phyloP scores from a whole-genome alignment of 495 filamentous ascomycete genomes.

The Tetracladium setigerum region DNA sequence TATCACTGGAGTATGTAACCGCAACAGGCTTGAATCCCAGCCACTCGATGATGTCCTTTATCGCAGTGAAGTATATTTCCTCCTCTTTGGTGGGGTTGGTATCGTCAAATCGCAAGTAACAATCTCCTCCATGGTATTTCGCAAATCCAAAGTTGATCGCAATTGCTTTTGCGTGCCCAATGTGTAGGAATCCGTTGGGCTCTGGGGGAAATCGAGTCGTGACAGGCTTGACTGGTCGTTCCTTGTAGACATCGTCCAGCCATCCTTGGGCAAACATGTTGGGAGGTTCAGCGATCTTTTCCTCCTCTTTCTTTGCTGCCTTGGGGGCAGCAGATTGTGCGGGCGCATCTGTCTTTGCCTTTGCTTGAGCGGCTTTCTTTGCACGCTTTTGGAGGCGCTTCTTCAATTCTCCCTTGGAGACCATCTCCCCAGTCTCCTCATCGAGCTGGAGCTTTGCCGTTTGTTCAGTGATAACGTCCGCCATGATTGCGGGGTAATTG shows the following conservation, averaged over 20 bases:
- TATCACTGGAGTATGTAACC: constrained; percentile 70
- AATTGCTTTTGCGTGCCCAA: constrained; percentile 96
- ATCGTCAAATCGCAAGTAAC: constrained; percentile 49
- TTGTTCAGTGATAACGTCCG: constrained; percentile 43
- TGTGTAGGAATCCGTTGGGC: constrained; percentile 75
- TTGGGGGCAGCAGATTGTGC: constrained; percentile 25
- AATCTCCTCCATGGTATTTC: constrained; percentile 68
- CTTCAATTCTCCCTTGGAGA: constrained; percentile 59
- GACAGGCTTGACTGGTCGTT: constrained; percentile 58
- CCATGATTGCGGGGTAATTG: constrained; percentile 32
- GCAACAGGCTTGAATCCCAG: constrained; percentile 70
- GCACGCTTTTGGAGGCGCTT: constrained; percentile 54
- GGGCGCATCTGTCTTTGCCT: constrained; percentile 34
- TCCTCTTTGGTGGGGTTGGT: constrained; percentile 82
- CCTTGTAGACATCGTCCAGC: constrained; percentile 71
- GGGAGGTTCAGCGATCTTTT: constrained; percentile 33
- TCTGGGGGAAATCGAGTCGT: constrained; percentile 89
- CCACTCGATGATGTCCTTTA: constrained; percentile 74
- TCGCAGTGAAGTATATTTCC: constrained; percentile 69
- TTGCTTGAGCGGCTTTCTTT: constrained; percentile 48
- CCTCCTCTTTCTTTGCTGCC: not conserved
- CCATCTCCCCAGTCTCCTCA: constrained; percentile 59
- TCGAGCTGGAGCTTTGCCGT: constrained; percentile 54
- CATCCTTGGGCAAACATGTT: constrained; percentile 87
- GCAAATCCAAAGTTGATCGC: constrained; percentile 96